Conservation (phyloP, 1,284 basidiomycete species). For the Entoloma clypeatum region DNA sequence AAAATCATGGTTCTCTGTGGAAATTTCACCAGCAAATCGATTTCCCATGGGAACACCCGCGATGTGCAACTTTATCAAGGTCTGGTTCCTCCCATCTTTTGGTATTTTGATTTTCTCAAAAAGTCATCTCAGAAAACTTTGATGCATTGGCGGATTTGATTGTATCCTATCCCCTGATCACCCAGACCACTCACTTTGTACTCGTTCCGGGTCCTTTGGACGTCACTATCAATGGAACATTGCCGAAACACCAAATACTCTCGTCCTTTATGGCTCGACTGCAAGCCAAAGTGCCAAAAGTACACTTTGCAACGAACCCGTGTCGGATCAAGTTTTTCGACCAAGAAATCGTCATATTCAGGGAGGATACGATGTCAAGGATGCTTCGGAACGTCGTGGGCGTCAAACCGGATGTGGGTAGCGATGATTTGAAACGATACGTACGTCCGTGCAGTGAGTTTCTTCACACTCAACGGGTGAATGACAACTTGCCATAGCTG, state of each 20-base stretch:
- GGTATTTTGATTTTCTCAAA: too few relatives aligned
- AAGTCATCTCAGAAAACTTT: conserved; percentile 79
- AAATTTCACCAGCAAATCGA: conserved; percentile 86
- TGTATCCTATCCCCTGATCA: conserved; percentile 72
- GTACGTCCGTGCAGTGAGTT: conserved; percentile 44
- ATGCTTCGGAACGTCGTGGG: conserved; percentile 92
- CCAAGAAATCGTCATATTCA: conserved; percentile 92
- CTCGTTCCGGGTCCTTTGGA: conserved; percentile 94
- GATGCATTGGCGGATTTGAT: conserved; percentile 85
- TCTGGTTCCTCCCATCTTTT: conserved; percentile 28
- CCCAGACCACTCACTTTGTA: conserved; percentile 82
- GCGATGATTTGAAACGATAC: conserved; percentile 82
- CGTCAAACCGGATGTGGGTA: conserved; percentile 71
- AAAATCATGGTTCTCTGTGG: conserved; percentile 92
- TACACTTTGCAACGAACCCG: conserved; percentile 87
- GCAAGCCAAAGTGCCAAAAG: conserved; percentile 68
- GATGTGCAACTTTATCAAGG: conserved; percentile 86
- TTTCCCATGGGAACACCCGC: conserved; percentile 72
- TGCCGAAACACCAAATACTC: conserved; percentile 81
- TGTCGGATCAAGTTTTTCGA: conserved; percentile 94
- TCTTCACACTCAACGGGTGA: not conserved
- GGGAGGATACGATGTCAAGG: conserved; percentile 91
- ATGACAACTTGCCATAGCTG: conserved; percentile 48
- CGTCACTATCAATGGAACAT: conserved; percentile 69
- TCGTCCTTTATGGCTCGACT: conserved; percentile 70